Evolutionary conservation across 768 basidiomycete species (phyloP), one percentile per base, ranked within the genome.

Genomic region (Tremella mesenterica): DNA sequence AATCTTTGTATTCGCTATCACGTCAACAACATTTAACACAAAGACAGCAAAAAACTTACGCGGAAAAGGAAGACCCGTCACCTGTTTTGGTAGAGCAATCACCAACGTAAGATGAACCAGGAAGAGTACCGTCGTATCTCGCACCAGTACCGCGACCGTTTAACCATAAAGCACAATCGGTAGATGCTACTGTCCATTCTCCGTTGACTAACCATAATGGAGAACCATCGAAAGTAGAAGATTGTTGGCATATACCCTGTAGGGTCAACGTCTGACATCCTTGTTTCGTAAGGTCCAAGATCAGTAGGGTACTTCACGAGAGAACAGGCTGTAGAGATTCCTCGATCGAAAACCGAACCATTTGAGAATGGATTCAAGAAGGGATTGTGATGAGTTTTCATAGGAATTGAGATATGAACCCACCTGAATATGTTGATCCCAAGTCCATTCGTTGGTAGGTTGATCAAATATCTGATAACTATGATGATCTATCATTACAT

Each of bases 31-130:
- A 20, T 21, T 38, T 14, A 10, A 23, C 31, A 18, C 26, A 21
- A 28, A 31, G 30, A 10, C 21, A 54, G 43, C 5, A 28, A 2
- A 28, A 14, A 14, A 64, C 69, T 50, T 45, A 71, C 44, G 80
- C 70, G 70, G 83, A 86, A 74, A 90, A 93, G 8, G 79, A 74
- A 2, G 83, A 81, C 2, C 80, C 85, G n/a, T 76, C 78, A 10
- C 90, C 90, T 0, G 85, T 59, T 39, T 79, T 69, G 49, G 58
- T 60, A 9, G n/a, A 14, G 45, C 73, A 72, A 16, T 44, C 53
- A 20, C 67, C 67, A 20, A 61, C 50, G 21, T 53, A 64, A 8
- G 49, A 47, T 0, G 66, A 68, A 33, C 61, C 64, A 36, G 70
- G 54, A 54, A 65, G 69, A 0, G 68, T 55, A 2, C 72, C 73